These are phyloP conservation scores for Kwoniella shandongensis DNA, from an alignment of 768 basidiomycete species.

Conservation along the genomic window DNA sequence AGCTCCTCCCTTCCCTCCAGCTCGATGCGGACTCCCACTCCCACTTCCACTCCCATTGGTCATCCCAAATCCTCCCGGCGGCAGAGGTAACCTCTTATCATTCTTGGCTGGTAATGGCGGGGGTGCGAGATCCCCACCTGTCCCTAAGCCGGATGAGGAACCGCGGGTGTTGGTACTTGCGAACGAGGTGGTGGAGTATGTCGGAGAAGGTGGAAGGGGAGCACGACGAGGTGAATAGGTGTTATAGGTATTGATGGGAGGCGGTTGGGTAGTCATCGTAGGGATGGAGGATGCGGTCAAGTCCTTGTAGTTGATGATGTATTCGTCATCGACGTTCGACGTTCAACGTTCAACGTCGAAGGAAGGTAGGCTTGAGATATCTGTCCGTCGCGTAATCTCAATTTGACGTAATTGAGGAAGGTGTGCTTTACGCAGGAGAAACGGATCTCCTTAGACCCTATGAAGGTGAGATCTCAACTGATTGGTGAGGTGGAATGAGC, in stretches of 20 bases:
- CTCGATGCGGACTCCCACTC: not conserved
- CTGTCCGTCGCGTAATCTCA: too few relatives aligned
- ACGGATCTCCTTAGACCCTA: too few relatives aligned
- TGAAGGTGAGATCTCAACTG: too few relatives aligned
- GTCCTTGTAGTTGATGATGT: too few relatives aligned
- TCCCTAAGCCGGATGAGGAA: constrained; percentile 10
- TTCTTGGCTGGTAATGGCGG: constrained; percentile 25
- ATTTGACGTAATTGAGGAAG: too few relatives aligned
- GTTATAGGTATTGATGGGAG: not conserved
- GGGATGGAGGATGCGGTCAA: too few relatives aligned
- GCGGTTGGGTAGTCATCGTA: constrained; percentile 1
- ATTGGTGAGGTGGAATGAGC: too few relatives aligned
- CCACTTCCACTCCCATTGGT: constrained; percentile 3
- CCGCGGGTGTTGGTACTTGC: constrained; percentile 10
- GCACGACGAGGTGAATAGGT: constrained; percentile 17
- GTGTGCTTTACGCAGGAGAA: too few relatives aligned
- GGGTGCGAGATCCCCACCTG: constrained; percentile 1
- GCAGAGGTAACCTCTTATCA: constrained; percentile 7
- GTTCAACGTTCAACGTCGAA: too few relatives aligned
- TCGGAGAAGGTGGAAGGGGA: constrained; percentile 22
- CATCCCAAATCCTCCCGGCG: constrained; percentile 3
- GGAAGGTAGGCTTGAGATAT: too few relatives aligned
- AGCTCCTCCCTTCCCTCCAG: constrained; percentile 2
- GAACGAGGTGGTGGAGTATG: constrained; percentile 17
- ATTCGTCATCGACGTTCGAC: too few relatives aligned